phyloP scores from a whole-genome alignment of 495 filamentous ascomycete species.

The Penicillium mononematosum region DNA sequence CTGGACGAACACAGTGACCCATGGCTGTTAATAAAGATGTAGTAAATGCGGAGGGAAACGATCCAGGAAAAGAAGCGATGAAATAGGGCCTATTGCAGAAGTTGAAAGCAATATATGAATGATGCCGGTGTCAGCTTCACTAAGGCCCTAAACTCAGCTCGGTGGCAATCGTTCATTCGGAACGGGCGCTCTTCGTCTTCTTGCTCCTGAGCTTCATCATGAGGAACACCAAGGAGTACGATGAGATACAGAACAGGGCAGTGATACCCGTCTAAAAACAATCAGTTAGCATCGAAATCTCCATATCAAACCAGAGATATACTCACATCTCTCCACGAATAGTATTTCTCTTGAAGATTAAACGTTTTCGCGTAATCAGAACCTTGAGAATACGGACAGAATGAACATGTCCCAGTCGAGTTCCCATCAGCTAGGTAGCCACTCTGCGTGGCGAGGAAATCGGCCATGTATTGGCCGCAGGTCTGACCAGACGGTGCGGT shows the following conservation, averaged over 20 bases:
- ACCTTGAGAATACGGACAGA: slow-evolving; percentile 53
- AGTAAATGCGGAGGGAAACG: not conserved
- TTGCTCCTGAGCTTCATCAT: slow-evolving; percentile 49
- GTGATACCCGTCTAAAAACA: slow-evolving; percentile 39
- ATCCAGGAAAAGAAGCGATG: not conserved
- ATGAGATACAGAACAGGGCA: slow-evolving; percentile 42
- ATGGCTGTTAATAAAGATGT: not conserved
- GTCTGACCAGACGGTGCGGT: slow-evolving; percentile 57
- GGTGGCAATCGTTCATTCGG: slow-evolving; percentile 15
- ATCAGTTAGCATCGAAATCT: slow-evolving; percentile 11
- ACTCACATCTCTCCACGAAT: slow-evolving; percentile 47
- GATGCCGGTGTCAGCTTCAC: not conserved
- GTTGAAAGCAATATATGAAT: not conserved
- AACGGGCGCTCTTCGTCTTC: slow-evolving; percentile 42
- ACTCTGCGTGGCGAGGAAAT: slow-evolving; percentile 49
- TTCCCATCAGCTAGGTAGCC: slow-evolving; percentile 60
- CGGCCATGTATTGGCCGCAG: slow-evolving; percentile 65
- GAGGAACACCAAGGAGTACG: slow-evolving; percentile 39
- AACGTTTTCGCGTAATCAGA: slow-evolving; percentile 43
- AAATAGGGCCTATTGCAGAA: not conserved
- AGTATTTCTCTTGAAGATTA: slow-evolving; percentile 41
- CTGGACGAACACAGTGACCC: not conserved
- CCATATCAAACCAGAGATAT: not conserved
- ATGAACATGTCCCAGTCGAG: slow-evolving; percentile 56
- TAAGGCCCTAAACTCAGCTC: not conserved